Base-by-base conservation (phyloP, 2,329 filamentous ascomycete species). In the Aspergillus persii region DNA sequence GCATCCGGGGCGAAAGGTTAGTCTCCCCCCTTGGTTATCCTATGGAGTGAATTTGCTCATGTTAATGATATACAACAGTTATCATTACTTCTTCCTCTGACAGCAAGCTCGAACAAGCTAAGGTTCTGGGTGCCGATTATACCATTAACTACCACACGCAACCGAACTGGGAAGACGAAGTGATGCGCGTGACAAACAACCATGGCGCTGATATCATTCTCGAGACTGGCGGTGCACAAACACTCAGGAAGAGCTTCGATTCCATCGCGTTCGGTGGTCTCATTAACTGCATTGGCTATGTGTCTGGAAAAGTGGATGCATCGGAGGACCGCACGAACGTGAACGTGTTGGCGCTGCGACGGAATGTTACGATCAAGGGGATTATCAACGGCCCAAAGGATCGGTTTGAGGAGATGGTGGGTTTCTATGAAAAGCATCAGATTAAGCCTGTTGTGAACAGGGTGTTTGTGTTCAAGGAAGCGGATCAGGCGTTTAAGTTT, bases 351-450 rank as follows among this genome's bases (percentile, higher is more conserved):
- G 79, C 81, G 2, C 65, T 84, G 49, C 74, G 76, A 61, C 74
- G 80, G 26, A 84, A 79, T 47, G 79, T 84, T 1, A 84, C 81
- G 1, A 66, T 85, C 7, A 84, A 83, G 69, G 82, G 87, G 0
- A 82, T 89, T 6, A 66, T 89, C 30, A 88, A 89, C 69, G 87
- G 87, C 0, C 85, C 87, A 0, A 80, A 79, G 62, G 83, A 85
- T 61, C 74, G 80, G 46, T 82, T 77, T 41, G 74, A 77, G 62
- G 74, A 77, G 56, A 71, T 76, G 70, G 51, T 73, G 9, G 58
- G 47, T 1, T 77, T 76, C 62, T 74, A 72, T 31, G 70, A 76
- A 54, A 60, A 60, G 54, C 70, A 73, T 18, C 58, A 66, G 53
- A 69, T 78, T 26, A 68, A 63, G 8, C 75, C 75, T 0, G 73